Evolutionary conservation across 768 basidiomycete species (phyloP).

Genomic region (Panaeolus cyanescens): DNA sequence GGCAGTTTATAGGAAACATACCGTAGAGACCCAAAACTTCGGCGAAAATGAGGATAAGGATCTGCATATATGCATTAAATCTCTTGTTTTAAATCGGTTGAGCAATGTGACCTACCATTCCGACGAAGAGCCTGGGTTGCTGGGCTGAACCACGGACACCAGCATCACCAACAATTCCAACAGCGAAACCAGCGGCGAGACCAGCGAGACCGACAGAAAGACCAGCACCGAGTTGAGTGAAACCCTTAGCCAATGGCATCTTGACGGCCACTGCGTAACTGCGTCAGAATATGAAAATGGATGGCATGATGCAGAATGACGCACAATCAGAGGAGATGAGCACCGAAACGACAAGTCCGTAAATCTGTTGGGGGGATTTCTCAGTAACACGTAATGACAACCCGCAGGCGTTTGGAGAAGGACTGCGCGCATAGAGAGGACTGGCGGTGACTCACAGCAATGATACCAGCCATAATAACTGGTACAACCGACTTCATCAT

Average conservation of each 20-base stretch:
- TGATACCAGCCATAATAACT: constrained; percentile 99
- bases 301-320: constrained; percentile 32
- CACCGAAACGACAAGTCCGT: constrained; percentile 99
- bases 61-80: constrained; percentile 42
- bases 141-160: constrained; percentile 98
- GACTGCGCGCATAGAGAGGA: constrained; percentile 2
- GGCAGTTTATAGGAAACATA: constrained; percentile 19
- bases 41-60: constrained; percentile 97
- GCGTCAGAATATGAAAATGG: not conserved
- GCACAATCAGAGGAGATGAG: constrained; percentile 86
- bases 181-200: constrained; percentile 95
- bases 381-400: not conserved
- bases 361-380: constrained; percentile 57
- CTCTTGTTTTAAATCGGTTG: not conserved
- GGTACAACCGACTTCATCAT: constrained; percentile 99
- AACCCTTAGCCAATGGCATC: constrained; percentile 93
- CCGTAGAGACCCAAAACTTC: constrained; percentile 94
- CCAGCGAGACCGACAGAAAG: constrained; percentile 87
- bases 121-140: constrained; percentile 91
- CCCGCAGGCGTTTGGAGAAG: constrained; percentile 3
- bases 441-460: constrained; percentile 71
- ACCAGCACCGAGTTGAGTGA: constrained; percentile 93
- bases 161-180: constrained; percentile 98
- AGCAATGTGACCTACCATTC: constrained; percentile 64
- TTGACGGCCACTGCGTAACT: constrained; percentile 55